phyloP scores from a whole-genome alignment of 2,329 filamentous ascomycete genomes.

The Fusarium sp. region DNA sequence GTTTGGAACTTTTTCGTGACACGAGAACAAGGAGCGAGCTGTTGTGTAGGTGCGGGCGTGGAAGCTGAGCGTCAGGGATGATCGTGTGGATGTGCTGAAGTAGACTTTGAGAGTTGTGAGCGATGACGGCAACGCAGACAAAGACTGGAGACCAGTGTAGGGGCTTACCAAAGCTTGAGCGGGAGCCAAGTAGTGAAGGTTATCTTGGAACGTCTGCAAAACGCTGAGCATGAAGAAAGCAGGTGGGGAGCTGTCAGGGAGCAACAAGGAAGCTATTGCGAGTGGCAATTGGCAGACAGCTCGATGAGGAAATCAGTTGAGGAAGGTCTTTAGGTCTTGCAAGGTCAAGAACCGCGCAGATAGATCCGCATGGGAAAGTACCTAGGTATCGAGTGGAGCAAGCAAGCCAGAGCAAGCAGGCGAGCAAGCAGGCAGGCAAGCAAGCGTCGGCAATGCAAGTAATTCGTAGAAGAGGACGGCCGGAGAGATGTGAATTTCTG shows the following conservation, averaged over 20 bases:
- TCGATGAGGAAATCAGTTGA: constrained; percentile 39
- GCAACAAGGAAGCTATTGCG: constrained; percentile 35
- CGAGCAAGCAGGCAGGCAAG: constrained; percentile 42
- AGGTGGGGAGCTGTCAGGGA: constrained; percentile 32
- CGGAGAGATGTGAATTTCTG: constrained; percentile 13
- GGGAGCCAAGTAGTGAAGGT: constrained; percentile 33
- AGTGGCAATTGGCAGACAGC: constrained; percentile 37
- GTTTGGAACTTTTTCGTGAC: constrained; percentile 40
- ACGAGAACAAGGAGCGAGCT: constrained; percentile 39
- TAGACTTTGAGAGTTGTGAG: constrained; percentile 40
- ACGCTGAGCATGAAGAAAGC: constrained; percentile 32
- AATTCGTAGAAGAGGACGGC: constrained; percentile 30
- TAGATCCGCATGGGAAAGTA: constrained; percentile 49
- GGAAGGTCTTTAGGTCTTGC: constrained; percentile 29
- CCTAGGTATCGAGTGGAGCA: constrained; percentile 31
- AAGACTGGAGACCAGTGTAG: constrained; percentile 41
- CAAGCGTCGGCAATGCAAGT: constrained; percentile 45
- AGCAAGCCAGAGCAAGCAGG: constrained; percentile 43
- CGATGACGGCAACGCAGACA: constrained; percentile 44
- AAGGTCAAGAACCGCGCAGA: constrained; percentile 38
- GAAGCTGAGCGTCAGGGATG: constrained; percentile 38
- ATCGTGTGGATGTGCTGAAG: constrained; percentile 39
- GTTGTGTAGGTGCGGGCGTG: constrained; percentile 38
- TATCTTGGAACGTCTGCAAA: constrained; percentile 21
- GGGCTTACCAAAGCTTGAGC: constrained; percentile 46